Conservation (phyloP, 352 stramenopile genomes). For the Globisporangium apiculatum region DNA sequence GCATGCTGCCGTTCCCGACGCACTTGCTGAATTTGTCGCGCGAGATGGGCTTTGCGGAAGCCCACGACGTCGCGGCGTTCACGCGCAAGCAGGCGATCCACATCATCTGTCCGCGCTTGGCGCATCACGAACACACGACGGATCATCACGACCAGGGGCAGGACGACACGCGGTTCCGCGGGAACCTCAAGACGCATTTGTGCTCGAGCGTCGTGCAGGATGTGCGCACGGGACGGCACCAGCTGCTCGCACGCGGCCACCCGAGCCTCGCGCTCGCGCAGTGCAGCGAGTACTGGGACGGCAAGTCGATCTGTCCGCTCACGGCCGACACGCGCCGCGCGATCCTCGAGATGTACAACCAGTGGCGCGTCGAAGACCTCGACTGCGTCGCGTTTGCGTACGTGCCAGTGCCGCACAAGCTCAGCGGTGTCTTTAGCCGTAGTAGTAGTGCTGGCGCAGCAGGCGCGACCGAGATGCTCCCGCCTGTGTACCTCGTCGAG, state of each 20-base stretch:
- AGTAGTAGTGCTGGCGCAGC: neutral
- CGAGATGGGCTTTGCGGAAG: constrained; percentile 74
- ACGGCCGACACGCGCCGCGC: constrained; percentile 68
- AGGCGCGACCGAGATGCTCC: constrained; percentile 24
- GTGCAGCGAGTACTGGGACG: constrained; percentile 84
- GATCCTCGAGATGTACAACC: constrained; percentile 87
- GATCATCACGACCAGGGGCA: constrained; percentile 83
- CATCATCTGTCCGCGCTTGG: constrained; percentile 74
- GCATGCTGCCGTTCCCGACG: constrained; percentile 80
- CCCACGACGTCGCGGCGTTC: constrained; percentile 59
- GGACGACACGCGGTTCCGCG: constrained; percentile 76
- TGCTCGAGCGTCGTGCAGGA: constrained; percentile 83
- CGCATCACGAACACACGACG: constrained; percentile 76
- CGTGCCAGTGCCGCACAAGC: constrained; percentile 67
- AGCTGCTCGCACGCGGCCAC: constrained; percentile 73
- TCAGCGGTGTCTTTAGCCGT: constrained; percentile 45
- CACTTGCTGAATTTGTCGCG: constrained; percentile 71
- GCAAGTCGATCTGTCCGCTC: constrained; percentile 81
- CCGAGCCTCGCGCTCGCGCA: constrained; percentile 64
- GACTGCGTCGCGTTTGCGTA: constrained; percentile 83
- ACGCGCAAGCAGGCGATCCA: constrained; percentile 67
- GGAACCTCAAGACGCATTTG: constrained; percentile 81
- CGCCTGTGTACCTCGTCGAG: constrained; percentile 79
- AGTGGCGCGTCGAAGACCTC: constrained; percentile 83
- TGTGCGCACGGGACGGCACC: constrained; percentile 69